Evolutionary conservation across 192 early-diverging fungal species (phyloP).

Genomic region (Pilaira anomala): DNA sequence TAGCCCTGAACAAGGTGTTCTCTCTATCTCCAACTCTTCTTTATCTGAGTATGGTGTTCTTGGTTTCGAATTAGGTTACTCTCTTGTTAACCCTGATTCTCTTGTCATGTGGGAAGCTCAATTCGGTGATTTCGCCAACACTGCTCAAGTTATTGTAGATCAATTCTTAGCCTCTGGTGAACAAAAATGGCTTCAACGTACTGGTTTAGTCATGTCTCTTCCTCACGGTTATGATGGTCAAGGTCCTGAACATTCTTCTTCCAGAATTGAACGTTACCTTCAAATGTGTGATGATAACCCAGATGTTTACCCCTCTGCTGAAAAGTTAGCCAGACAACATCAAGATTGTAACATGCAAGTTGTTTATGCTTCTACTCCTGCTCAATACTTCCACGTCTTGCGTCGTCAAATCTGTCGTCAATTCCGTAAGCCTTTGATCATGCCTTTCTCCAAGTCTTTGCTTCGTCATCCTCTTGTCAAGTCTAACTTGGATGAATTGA

Average conservation of each 20-base stretch:
- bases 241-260: slow-evolving; percentile 97
- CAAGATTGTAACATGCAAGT: slow-evolving; percentile 99
- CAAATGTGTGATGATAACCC: slow-evolving; percentile 96
- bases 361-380: slow-evolving; percentile 94
- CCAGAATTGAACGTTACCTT: slow-evolving; percentile 93
- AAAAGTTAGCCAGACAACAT: slow-evolving; percentile 86
- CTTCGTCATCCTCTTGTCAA: slow-evolving; percentile 92
- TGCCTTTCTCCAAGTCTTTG: slow-evolving; percentile 81
- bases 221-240: slow-evolving; percentile 99
- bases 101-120: slow-evolving; percentile 97
- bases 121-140: slow-evolving; percentile 98
- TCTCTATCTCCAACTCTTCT: slow-evolving; percentile 94
- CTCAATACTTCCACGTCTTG: slow-evolving; percentile 95
- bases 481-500: slow-evolving; percentile 80
- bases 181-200: slow-evolving; percentile 97
- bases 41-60: slow-evolving; percentile 94
- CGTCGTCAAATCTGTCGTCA: slow-evolving; percentile 95
- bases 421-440: slow-evolving; percentile 91
- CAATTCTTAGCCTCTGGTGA: slow-evolving; percentile 96
- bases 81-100: slow-evolving; percentile 89
- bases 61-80: slow-evolving; percentile 97
- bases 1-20: slow-evolving; percentile 78
- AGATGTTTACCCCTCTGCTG: slow-evolving; percentile 69
- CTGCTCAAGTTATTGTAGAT: slow-evolving; percentile 96
- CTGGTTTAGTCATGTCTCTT: slow-evolving; percentile 88